phyloP scores from a whole-genome alignment of 495 filamentous ascomycete genomes.

The Talaromyces wortmannii region DNA sequence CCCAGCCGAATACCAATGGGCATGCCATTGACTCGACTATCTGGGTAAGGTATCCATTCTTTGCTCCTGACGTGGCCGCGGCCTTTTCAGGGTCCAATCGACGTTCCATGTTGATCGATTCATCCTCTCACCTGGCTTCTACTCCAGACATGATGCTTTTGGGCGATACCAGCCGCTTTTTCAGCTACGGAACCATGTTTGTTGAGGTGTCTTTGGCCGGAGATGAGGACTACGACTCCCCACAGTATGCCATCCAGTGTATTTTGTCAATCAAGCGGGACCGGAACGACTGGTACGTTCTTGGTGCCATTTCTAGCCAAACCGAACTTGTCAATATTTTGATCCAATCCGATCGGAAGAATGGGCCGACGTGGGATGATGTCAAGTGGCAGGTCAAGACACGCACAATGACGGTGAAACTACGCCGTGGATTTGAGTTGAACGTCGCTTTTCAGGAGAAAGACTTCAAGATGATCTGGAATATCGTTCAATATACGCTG shows the following conservation, averaged over 20 bases:
- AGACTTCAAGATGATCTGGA: conserved; percentile 70
- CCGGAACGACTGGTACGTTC: conserved; percentile 57
- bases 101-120: conserved; percentile 36
- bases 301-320: conserved; percentile 67
- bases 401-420: conserved; percentile 52
- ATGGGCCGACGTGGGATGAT: conserved; percentile 71
- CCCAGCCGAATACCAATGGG: conserved; percentile 52
- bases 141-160: conserved; percentile 65
- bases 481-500: conserved; percentile 72
- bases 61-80: conserved; percentile 59
- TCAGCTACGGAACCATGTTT: conserved; percentile 68
- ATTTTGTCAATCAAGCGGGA: conserved; percentile 66
- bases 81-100: conserved; percentile 57
- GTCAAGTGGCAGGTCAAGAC: conserved; percentile 66
- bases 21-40: conserved; percentile 54
- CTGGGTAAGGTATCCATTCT: conserved; percentile 65
- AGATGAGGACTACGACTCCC: conserved; percentile 50
- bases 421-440: conserved; percentile 63
- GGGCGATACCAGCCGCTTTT: conserved; percentile 60
- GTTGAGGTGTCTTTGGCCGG: conserved; percentile 60
- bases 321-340: conserved; percentile 66
- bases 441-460: conserved; percentile 61
- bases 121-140: conserved; percentile 26
- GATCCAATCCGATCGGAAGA: conserved; percentile 59
- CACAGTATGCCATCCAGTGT: conserved; percentile 60